phyloP scores from a whole-genome alignment of 768 basidiomycete species.

The Pleurotus pulmonarius region DNA sequence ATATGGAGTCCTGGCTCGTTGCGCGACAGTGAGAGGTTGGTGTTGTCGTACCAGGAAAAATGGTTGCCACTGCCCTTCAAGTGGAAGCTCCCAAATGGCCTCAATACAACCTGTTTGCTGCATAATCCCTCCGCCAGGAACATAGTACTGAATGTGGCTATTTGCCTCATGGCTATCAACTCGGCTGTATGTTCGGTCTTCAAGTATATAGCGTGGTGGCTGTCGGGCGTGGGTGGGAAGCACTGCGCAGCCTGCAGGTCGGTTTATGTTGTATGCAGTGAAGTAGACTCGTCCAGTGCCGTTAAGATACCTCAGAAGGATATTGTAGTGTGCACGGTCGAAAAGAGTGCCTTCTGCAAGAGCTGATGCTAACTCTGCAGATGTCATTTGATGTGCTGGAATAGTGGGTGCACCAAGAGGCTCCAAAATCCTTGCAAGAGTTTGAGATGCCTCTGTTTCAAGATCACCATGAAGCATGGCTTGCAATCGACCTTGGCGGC shows the following conservation, averaged over 20 bases:
- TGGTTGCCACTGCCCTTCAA: conserved; percentile 15
- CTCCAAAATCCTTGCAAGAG: neutral
- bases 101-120: conserved; percentile 16
- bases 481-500: conserved; percentile 2
- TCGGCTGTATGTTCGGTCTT: conserved; percentile 17
- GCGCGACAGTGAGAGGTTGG: conserved; percentile 6
- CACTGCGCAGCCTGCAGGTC: conserved; percentile 2
- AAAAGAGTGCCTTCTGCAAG: conserved; percentile 10
- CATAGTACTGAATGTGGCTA: conserved; percentile 19
- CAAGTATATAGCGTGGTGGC: conserved; percentile 10
- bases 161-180: conserved; percentile 15
- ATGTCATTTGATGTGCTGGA: neutral
- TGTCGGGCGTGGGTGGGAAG: conserved; percentile 14
- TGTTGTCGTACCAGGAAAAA: conserved; percentile 18
- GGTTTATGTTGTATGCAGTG: conserved; percentile 10
- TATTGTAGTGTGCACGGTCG: conserved; percentile 9
- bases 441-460: neutral
- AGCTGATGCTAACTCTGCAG: neutral
- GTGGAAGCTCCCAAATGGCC: conserved; percentile 14
- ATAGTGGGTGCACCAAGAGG: neutral
- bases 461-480: neutral
- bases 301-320: conserved; percentile 15
- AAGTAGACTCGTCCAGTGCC: conserved; percentile 12
- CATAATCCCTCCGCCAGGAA: conserved; percentile 6
- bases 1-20: conserved; percentile 16